These are phyloP conservation scores for Handroanthus guayacan DNA, from an alignment of 257 asterid species.

Conservation along the genomic window DNA sequence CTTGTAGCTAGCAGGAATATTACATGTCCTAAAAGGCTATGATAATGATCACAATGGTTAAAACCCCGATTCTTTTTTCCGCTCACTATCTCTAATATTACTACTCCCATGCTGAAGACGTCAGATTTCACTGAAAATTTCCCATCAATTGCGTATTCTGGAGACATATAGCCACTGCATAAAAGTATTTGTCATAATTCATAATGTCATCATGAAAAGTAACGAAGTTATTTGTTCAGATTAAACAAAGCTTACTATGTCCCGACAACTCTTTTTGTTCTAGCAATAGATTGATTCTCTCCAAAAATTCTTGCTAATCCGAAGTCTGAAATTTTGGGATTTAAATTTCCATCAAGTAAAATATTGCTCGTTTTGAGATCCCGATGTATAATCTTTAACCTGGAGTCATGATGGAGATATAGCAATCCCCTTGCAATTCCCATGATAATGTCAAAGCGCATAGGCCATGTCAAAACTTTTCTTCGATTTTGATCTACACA, in stretches of 20 bases:
- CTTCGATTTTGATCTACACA: conserved; percentile 35
- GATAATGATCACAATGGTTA: conserved; percentile 29
- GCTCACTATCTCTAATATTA: conserved; percentile 52
- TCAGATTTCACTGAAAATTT: conserved; percentile 56
- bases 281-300: too few relatives aligned
- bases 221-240: background rate
- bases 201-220: background rate
- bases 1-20: background rate
- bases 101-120: conserved; percentile 55
- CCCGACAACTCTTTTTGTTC: too few relatives aligned
- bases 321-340: too few relatives aligned
- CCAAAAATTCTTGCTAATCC: too few relatives aligned
- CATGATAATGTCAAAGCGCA: too few relatives aligned
- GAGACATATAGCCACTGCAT: conserved; percentile 58
- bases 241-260: conserved; percentile 47
- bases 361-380: too few relatives aligned
- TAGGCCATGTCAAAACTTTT: too few relatives aligned
- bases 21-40: conserved; percentile 55
- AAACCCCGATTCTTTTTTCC: conserved; percentile 52
- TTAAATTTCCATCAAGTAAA: too few relatives aligned
- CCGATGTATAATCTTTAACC: too few relatives aligned
- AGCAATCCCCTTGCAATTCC: too few relatives aligned
- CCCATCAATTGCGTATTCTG: conserved; percentile 57
- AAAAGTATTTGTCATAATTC: background rate
- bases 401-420: too few relatives aligned